Evolutionary conservation across 2,329 filamentous ascomycete genomes (phyloP).

Genomic region (Phaeomoniella chlamydospora): DNA sequence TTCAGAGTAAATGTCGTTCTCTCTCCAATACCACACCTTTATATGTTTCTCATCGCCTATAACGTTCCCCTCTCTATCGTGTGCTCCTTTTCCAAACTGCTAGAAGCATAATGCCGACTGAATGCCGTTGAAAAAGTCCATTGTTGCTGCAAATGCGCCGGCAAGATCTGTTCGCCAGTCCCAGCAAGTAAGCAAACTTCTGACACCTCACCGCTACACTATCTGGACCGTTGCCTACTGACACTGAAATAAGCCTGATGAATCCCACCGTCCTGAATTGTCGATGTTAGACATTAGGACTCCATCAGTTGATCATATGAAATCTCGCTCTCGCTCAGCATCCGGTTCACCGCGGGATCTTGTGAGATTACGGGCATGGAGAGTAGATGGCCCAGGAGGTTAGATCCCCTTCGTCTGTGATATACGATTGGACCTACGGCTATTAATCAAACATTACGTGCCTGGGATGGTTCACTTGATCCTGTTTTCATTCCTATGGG

Average conservation of each 20-base stretch:
- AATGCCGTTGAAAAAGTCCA: neutral
- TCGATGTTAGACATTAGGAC: no score
- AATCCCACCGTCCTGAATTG: no score
- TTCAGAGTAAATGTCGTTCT: no score
- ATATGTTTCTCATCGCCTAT: no score
- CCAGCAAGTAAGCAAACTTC: no score
- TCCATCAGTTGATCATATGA: neutral
- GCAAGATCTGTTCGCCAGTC: neutral
- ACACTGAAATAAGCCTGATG: no score
- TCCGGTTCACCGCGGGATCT: neutral
- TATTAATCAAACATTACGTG: neutral
- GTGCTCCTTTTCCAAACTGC: no score
- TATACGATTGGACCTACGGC: neutral
- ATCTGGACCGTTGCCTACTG: no score
- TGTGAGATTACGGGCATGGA: conserved; percentile 1
- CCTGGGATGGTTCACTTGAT: neutral
- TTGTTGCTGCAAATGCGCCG: neutral
- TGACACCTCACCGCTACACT: no score
- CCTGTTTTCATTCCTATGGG: neutral
- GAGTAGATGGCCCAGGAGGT: neutral
- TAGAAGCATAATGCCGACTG: no score
- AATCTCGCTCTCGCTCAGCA: conserved; percentile 1
- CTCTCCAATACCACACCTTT: no score
- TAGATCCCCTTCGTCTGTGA: neutral
- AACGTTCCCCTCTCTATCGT: no score